Evolutionary conservation across 2,329 filamentous ascomycete genomes (phyloP), one percentile per base, ranked within the genome.

Genomic region (Clathrospora elynae): DNA sequence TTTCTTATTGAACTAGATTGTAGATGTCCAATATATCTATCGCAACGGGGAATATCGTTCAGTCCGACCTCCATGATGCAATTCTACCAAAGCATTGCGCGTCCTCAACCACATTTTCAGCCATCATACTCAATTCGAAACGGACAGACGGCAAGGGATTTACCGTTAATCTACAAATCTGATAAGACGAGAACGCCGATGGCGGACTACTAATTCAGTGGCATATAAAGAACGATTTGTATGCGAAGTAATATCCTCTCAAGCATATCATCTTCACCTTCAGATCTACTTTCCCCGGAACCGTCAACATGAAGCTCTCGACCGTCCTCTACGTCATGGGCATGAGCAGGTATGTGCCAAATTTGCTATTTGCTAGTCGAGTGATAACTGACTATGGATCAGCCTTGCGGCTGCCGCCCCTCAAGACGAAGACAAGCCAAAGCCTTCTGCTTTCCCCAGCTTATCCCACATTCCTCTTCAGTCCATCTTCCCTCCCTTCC

Each of bases 231-330:
- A 38, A 39, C 11, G 20, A 23, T 23, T 7, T 24, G 20, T 17
- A 29, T 11, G 19, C 22, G 22, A 24, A 25, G 32, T 11, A 35
- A 26, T 22, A 23, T 10, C 2, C 9, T 26, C 13, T 30, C 43
- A 48, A 50, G 36, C 43, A 52, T 22, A 36, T 25, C 35, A 33
- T 36, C 19, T 26, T 34, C 25, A 36, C 36, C 44, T 25, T 35
- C 24, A 48, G 17, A 36, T 42, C 31, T 35, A 12, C 37, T 25
- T 35, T 35, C 40, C 40, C 25, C 6, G 26, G 32, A 49, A 9
- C 32, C 18, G 25, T 23, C 52, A 61, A 31, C 19, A 64, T 65
- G 61, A 65, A 63, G 55, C 35, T 65, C 49, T 49, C 51, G 20
- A 52, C 55, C 31, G 35, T 57, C 35, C 26, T 61, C 25, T 49